phyloP scores from a whole-genome alignment of 768 basidiomycete species.

The Sarcodon sp. region DNA sequence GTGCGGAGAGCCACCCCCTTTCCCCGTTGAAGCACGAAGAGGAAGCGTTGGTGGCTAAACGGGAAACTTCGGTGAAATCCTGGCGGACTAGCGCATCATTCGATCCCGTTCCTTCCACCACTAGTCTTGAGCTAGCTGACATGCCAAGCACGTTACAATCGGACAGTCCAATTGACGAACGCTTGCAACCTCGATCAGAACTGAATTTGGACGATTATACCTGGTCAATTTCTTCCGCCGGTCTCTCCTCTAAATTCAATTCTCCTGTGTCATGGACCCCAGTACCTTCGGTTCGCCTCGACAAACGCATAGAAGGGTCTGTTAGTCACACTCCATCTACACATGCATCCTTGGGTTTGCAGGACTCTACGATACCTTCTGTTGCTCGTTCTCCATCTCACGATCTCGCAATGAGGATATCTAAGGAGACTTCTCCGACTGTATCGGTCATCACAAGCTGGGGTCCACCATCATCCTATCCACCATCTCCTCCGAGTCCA shows the following conservation, averaged over 20 bases:
- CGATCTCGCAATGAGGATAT: constrained; percentile 43
- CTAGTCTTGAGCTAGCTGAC: constrained; percentile 36
- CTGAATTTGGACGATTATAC: constrained; percentile 52
- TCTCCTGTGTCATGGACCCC: constrained; percentile 25
- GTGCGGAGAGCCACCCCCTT: constrained; percentile 4
- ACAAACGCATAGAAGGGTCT: constrained; percentile 39
- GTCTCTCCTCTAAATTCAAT: constrained; percentile 35
- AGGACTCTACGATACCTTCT: constrained; percentile 19
- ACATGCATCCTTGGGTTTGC: constrained; percentile 41
- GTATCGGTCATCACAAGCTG: constrained; percentile 29
- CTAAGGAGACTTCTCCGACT: constrained; percentile 34
- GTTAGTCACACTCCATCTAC: constrained; percentile 40
- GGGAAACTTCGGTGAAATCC: constrained; percentile 45
- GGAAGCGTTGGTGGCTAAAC: constrained; percentile 35
- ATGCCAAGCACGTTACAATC: constrained; percentile 28
- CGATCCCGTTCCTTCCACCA: constrained; percentile 29
- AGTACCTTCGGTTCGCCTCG: constrained; percentile 43
- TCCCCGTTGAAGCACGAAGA: constrained; percentile 55
- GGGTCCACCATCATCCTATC: constrained; percentile 27
- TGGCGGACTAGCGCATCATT: constrained; percentile 53
- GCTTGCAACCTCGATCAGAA: constrained; percentile 22
- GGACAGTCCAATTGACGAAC: constrained; percentile 8
- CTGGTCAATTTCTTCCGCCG: constrained; percentile 59
- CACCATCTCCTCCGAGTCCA: constrained; percentile 15
- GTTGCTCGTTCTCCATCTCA: constrained; percentile 35